These are phyloP conservation scores for Salix viminalis DNA, from an alignment of 345 rosid genomes.

Conservation along the genomic window DNA sequence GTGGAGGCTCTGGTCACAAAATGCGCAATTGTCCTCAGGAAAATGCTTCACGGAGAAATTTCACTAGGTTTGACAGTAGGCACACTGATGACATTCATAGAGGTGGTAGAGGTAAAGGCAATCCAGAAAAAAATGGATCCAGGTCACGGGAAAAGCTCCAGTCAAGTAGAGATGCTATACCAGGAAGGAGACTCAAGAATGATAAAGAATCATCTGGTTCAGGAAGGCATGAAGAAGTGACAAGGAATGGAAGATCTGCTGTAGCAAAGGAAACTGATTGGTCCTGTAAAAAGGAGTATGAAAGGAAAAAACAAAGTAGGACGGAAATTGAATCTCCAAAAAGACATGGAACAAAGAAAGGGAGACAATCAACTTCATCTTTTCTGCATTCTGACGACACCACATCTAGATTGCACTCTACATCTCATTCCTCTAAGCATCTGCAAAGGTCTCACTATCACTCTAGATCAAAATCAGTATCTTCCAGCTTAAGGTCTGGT, in stretches of 20 bases:
- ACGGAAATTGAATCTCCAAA: conserved; percentile 20
- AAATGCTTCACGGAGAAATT: conserved; percentile 21
- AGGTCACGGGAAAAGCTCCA: conserved; percentile 21
- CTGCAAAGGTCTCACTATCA: conserved; percentile 6
- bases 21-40: conserved; percentile 27
- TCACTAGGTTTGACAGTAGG: conserved; percentile 12
- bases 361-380: conserved; percentile 26
- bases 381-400: conserved; percentile 15
- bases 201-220: conserved; percentile 19
- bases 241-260: conserved; percentile 15
- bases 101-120: conserved; percentile 19
- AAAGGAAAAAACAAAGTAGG: conserved; percentile 24
- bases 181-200: conserved; percentile 9
- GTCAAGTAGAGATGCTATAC: conserved; percentile 13
- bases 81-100: conserved; percentile 11
- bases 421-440: conserved; percentile 23
- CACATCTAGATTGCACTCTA: conserved; percentile 22
- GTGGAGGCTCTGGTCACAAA: conserved; percentile 39
- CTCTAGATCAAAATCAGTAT: conserved; percentile 27
- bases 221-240: conserved; percentile 12
- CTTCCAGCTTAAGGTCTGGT: conserved; percentile 26
- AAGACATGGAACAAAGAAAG: conserved; percentile 24
- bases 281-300: conserved; percentile 11
- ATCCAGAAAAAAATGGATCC: conserved; percentile 18
- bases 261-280: conserved; percentile 16